Evolutionary conservation across 768 basidiomycete genomes (phyloP).

Genomic region (Cyathus striatus): DNA sequence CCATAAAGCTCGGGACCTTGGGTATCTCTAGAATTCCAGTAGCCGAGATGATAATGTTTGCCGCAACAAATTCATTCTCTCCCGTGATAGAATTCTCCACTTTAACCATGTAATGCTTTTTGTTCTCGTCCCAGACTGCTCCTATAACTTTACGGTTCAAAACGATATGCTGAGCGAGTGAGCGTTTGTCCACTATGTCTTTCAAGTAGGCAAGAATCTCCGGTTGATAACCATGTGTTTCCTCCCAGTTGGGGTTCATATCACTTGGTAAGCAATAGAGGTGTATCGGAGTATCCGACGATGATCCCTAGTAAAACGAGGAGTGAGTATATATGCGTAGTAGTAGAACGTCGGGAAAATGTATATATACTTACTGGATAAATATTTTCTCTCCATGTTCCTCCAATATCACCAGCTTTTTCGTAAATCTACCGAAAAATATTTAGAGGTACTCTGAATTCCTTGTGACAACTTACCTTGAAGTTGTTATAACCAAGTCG

Average conservation of each 20-base stretch:
- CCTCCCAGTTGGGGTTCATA: constrained; percentile 34
- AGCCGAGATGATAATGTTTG: constrained; percentile 48
- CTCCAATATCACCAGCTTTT: constrained; percentile 36
- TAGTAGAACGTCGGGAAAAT: too few relatives aligned
- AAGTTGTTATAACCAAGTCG: constrained; percentile 32
- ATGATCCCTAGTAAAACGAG: too few relatives aligned
- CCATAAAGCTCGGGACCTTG: constrained; percentile 24
- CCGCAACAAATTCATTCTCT: constrained; percentile 19
- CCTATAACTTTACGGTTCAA: constrained; percentile 41
- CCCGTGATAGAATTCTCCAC: constrained; percentile 27
- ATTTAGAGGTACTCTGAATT: not conserved
- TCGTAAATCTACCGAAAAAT: constrained; percentile 54
- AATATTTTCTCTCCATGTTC: constrained; percentile 45
- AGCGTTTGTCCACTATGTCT: constrained; percentile 33
- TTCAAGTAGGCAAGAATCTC: constrained; percentile 40
- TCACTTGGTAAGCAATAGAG: constrained; percentile 45
- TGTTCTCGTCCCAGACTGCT: constrained; percentile 38
- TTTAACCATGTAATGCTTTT: constrained; percentile 30
- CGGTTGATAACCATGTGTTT: constrained; percentile 31
- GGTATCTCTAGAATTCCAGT: constrained; percentile 43
- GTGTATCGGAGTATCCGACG: constrained; percentile 34
- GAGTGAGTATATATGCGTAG: too few relatives aligned
- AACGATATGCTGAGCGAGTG: constrained; percentile 30
- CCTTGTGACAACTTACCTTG: constrained; percentile 20
- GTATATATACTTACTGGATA: constrained; percentile 20